A percentile compares a stretch with the other conserved stretches of the same genome.
Evolutionary conservation across 2,329 filamentous ascomycete species (phyloP).

Genomic region (Fusarium armeniacum): DNA sequence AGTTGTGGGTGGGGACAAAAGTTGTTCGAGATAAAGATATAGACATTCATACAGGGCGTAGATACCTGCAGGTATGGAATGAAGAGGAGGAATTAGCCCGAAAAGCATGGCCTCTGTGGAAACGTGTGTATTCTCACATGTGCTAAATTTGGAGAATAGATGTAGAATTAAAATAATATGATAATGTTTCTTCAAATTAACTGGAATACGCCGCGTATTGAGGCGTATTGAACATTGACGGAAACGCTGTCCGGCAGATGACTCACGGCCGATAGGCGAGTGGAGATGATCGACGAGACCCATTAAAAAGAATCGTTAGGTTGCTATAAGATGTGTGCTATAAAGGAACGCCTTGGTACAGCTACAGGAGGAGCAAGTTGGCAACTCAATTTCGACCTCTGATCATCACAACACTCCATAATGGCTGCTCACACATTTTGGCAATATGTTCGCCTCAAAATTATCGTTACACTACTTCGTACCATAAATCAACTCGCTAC

Average conservation of each 20-base stretch:
- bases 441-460: slow-evolving; percentile 38
- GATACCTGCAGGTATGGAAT: slow-evolving; percentile 84
- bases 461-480: slow-evolving; percentile 30
- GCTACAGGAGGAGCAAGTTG: neutral
- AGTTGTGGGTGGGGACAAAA: slow-evolving; percentile 77
- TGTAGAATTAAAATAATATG: neutral
- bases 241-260: neutral
- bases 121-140: slow-evolving; percentile 77
- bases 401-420: too few species aligned
- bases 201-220: neutral
- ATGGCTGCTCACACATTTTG: slow-evolving; percentile 26
- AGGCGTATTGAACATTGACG: neutral
- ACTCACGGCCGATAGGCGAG: slow-evolving; percentile 20
- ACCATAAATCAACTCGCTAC: slow-evolving; percentile 34
- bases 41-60: slow-evolving; percentile 86
- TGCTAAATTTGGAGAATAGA: slow-evolving; percentile 62
- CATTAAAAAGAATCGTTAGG: neutral
- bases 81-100: slow-evolving; percentile 79
- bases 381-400: accelerated
- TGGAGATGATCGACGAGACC: neutral
- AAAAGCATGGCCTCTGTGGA: slow-evolving; percentile 80
- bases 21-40: slow-evolving; percentile 79
- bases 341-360: neutral
- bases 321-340: neutral
- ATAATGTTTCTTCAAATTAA: neutral